A percentile compares a stretch with the other conserved stretches of the same genome.
phyloP scores from a whole-genome alignment of 352 stramenopile genomes.

The Globisporangium middletonii region DNA sequence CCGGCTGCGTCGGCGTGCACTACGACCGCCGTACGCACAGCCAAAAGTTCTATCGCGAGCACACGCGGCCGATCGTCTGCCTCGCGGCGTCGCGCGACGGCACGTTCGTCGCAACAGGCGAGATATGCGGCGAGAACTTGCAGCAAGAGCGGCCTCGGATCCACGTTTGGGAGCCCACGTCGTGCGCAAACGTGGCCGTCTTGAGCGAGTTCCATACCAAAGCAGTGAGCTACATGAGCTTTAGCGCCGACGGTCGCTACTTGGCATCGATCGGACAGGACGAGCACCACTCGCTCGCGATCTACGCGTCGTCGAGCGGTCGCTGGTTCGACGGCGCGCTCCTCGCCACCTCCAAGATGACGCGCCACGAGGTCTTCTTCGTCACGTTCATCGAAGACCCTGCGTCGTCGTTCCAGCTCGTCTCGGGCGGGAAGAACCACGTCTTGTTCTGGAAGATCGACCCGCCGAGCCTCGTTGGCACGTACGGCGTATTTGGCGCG shows the following conservation, averaged over 20 bases:
- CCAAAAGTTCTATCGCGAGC: conserved; percentile 60
- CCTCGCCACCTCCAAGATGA: conserved; percentile 41
- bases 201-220: conserved; percentile 64
- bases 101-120: conserved; percentile 57
- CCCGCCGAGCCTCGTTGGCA: conserved; percentile 37
- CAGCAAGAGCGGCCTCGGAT: conserved; percentile 53
- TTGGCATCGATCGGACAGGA: conserved; percentile 67
- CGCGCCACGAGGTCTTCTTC: conserved; percentile 50
- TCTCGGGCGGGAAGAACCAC: conserved; percentile 60
- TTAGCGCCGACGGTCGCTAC: conserved; percentile 34
- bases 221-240: conserved; percentile 60
- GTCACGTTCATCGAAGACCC: conserved; percentile 52
- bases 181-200: conserved; percentile 36
- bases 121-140: conserved; percentile 58
- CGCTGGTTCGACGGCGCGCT: conserved; percentile 63
- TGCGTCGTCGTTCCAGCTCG: conserved; percentile 35
- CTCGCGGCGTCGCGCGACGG: conserved; percentile 40
- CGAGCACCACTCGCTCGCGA: conserved; percentile 63
- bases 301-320: conserved; percentile 53
- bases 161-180: conserved; percentile 69
- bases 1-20: conserved; percentile 51
- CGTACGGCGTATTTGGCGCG: conserved; percentile 55
- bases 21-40: conserved; percentile 70
- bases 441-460: conserved; percentile 70
- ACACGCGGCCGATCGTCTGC: conserved; percentile 54